Conservation (phyloP, 2,329 filamentous ascomycete genomes). For the Aspergillus transmontanensis region DNA sequence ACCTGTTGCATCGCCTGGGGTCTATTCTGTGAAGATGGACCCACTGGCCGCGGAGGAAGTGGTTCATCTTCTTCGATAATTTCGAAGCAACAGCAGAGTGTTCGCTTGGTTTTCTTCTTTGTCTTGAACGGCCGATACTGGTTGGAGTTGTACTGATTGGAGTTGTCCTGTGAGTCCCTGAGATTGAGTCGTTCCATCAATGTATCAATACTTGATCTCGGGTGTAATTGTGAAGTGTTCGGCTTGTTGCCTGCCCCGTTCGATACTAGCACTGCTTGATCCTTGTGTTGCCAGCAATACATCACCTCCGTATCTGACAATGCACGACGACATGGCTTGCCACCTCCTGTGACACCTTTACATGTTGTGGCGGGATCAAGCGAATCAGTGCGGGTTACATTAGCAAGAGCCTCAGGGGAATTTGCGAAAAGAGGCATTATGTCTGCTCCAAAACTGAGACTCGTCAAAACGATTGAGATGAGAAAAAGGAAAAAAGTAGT, state of each 20-base stretch:
- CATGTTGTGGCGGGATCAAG: conserved; percentile 83
- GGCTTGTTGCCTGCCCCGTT: conserved; percentile 34
- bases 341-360: conserved; percentile 78
- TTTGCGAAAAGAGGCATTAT: conserved; percentile 67
- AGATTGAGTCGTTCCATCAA: conserved; percentile 76
- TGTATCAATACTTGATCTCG: conserved; percentile 83
- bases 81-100: conserved; percentile 39
- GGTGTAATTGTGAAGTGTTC: conserved; percentile 51
- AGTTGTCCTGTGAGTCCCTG: conserved; percentile 36
- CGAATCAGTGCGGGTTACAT: conserved; percentile 76
- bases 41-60: conserved; percentile 24
- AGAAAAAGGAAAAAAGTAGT: neutral
- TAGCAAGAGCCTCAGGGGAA: conserved; percentile 74
- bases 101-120: conserved; percentile 28
- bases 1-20: conserved; percentile 15
- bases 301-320: conserved; percentile 57
- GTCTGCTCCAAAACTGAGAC: neutral
- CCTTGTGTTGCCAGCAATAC: conserved; percentile 95
- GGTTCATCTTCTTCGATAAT: conserved; percentile 33
- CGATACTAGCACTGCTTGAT: conserved; percentile 63
- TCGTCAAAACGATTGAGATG: neutral
- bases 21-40: neutral
- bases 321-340: conserved; percentile 78
- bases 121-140: conserved; percentile 14
- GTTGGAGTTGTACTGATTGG: conserved; percentile 13